phyloP scores from a whole-genome alignment of 202 grass and related monocot genomes.

The Bolboschoenoplectus hybrid region DNA sequence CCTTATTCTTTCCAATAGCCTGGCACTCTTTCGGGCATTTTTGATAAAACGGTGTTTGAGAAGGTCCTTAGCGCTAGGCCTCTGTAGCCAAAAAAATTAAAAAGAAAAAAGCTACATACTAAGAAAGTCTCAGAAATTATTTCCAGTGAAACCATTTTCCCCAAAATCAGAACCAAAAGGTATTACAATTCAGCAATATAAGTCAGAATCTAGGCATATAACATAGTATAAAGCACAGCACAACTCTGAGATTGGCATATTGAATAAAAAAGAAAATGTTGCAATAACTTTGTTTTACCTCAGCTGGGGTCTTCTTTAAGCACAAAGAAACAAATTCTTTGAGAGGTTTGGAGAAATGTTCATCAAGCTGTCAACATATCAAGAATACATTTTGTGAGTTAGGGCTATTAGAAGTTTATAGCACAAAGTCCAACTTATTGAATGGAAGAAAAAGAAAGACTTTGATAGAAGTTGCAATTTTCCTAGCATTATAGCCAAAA shows the following conservation, averaged over 20 bases:
- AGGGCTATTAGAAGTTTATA: background rate
- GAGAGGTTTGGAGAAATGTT: conserved; percentile 95
- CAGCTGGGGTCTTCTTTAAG: conserved; percentile 88
- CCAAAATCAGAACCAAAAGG: conserved; percentile 9
- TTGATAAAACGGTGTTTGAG: conserved; percentile 97
- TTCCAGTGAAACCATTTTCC: background rate
- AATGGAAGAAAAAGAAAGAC: conserved; percentile 3
- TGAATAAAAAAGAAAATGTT: background rate
- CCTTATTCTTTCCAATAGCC: conserved; percentile 99
- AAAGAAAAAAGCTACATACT: background rate
- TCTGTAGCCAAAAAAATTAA: conserved; percentile 53
- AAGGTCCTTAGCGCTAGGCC: conserved; percentile 96
- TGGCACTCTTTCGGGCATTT: conserved; percentile 87
- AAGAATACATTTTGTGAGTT: conserved; percentile 46
- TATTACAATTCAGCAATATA: background rate
- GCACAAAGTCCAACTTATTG: background rate
- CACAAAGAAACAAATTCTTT: conserved; percentile 99
- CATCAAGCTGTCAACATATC: conserved; percentile 84
- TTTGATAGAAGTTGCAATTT: background rate
- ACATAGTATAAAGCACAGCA: background rate
- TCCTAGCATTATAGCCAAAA: conserved; percentile 13
- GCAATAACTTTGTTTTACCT: conserved; percentile 56
- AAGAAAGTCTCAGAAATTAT: background rate
- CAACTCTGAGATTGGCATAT: conserved; percentile 11
- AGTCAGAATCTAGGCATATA: conserved; percentile 2